Conservation (phyloP, 108 stramenopile genomes). For the Nitzschia sp. region DNA sequence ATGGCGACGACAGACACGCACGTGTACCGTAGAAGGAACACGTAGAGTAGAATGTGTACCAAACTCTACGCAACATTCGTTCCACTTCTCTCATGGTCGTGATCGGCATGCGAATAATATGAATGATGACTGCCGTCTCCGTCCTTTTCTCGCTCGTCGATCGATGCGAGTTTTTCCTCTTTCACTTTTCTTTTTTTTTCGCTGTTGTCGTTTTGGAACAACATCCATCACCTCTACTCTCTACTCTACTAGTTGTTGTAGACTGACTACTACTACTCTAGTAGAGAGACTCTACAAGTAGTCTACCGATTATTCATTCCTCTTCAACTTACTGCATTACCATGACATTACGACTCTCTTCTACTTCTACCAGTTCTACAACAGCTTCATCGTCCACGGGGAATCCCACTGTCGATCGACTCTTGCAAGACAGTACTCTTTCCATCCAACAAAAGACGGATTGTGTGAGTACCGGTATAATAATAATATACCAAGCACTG, state of each 20-base stretch:
- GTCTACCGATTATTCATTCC: too few species aligned
- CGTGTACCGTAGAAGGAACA: too few species aligned
- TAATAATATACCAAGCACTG: too few species aligned
- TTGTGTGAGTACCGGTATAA: slow-evolving; percentile 25
- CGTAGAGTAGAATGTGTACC: too few species aligned
- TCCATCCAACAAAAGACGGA: slow-evolving; percentile 29
- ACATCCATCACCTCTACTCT: too few species aligned
- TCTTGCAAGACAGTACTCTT: slow-evolving; percentile 21
- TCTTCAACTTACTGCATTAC: too few species aligned
- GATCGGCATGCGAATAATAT: background rate
- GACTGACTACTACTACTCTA: too few species aligned
- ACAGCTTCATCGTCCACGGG: background rate
- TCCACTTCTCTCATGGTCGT: background rate
- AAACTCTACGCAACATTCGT: background rate
- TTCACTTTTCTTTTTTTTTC: background rate
- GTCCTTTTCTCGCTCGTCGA: too few species aligned
- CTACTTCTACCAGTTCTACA: background rate
- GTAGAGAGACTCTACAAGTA: too few species aligned
- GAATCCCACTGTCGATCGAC: slow-evolving; percentile 10
- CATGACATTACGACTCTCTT: slow-evolving; percentile 27
- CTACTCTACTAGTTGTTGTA: too few species aligned
- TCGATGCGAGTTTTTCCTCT: background rate
- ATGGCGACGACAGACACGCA: too few species aligned
- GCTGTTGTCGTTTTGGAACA: background rate
- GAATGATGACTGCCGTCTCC: too few species aligned